Conservation (phyloP, 2,329 filamentous ascomycete species). For the Ilyonectria robusta region DNA sequence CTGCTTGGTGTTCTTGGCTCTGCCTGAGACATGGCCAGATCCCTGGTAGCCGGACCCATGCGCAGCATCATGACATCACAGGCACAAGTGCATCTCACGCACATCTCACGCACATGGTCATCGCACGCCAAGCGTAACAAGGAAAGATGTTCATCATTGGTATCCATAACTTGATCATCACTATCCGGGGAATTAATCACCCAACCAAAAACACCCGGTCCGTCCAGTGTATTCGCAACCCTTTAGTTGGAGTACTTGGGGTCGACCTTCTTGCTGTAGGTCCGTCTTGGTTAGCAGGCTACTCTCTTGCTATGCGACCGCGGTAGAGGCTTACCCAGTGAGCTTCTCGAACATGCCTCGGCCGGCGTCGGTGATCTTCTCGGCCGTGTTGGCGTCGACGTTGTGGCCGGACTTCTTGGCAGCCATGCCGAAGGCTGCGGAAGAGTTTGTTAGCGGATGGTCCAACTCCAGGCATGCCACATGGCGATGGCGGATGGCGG, state of each 20-base stretch:
- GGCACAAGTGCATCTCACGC: neutral
- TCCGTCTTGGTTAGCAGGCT: constrained; percentile 11
- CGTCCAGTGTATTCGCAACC: neutral
- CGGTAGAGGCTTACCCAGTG: constrained; percentile 53
- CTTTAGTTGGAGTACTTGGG: constrained; percentile 55
- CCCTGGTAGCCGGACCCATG: neutral
- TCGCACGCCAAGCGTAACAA: neutral
- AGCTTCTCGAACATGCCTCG: constrained; percentile 54
- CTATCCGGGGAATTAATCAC: constrained; percentile 5
- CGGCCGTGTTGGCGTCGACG: constrained; percentile 52
- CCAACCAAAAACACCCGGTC: neutral
- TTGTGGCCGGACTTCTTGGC: constrained; percentile 55
- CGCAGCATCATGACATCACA: neutral
- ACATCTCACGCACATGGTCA: neutral
- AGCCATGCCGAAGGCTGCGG: constrained; percentile 48
- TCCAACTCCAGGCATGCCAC: neutral
- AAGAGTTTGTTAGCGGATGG: neutral
- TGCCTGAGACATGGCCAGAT: no score
- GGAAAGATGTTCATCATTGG: constrained; percentile 22
- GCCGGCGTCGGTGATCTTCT: constrained; percentile 57
- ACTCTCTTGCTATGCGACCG: neutral
- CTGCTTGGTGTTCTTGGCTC: no score
- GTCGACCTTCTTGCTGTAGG: constrained; percentile 40
- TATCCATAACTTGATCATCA: constrained; percentile 24
- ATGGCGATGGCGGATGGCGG: neutral